Conservation (phyloP, 106 monocot species). For the Acorus gramineus region DNA sequence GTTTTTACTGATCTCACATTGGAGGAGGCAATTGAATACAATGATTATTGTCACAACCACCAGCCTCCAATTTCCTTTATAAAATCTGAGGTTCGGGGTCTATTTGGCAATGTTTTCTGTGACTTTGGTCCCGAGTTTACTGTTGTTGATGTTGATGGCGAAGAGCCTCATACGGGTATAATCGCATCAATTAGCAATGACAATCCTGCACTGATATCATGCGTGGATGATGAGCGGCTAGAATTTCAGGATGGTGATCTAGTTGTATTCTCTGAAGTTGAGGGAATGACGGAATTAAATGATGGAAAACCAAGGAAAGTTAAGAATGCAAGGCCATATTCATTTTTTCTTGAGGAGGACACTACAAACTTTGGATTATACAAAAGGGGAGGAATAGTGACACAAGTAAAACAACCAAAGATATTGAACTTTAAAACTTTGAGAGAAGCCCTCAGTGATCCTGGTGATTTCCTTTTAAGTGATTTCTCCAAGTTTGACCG, state of each 20-base stretch:
- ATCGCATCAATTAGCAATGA: conserved; percentile 73
- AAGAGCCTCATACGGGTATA: conserved; percentile 76
- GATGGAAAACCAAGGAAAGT: too few relatives aligned
- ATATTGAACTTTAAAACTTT: conserved; percentile 36
- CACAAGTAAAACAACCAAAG: conserved; percentile 55
- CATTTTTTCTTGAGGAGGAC: too few relatives aligned
- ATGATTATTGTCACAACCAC: conserved; percentile 66
- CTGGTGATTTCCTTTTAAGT: conserved; percentile 56
- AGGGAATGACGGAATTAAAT: too few relatives aligned
- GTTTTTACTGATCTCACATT: conserved; percentile 71
- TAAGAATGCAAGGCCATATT: too few relatives aligned
- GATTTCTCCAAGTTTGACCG: conserved; percentile 56
- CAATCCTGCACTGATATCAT: conserved; percentile 54
- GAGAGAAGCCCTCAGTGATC: conserved; percentile 44
- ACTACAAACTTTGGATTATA: conserved; percentile 15
- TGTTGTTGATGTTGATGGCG: conserved; percentile 63
- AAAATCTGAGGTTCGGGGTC: conserved; percentile 57
- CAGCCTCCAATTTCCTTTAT: conserved; percentile 71
- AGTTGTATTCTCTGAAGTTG: too few relatives aligned
- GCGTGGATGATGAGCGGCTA: conserved; percentile 56
- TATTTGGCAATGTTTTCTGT: conserved; percentile 67
- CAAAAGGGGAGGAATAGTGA: conserved; percentile 55
- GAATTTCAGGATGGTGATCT: too few relatives aligned
- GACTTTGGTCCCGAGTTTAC: conserved; percentile 78
- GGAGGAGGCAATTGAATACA: conserved; percentile 59